These are phyloP conservation scores for Triadica sebifera DNA, from an alignment of 345 rosid genomes.

Conservation along the genomic window DNA sequence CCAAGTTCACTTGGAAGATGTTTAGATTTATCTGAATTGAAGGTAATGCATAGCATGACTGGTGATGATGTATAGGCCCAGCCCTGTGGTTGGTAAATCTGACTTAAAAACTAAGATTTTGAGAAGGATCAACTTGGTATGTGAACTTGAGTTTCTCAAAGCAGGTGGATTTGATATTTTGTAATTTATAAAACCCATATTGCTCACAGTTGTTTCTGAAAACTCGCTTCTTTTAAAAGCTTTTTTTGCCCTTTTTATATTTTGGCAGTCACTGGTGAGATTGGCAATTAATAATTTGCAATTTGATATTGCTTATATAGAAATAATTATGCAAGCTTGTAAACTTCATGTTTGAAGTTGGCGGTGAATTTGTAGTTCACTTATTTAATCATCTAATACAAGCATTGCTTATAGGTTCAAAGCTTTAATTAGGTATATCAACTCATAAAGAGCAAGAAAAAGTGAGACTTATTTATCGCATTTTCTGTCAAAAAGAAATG, in stretches of 20 bases:
- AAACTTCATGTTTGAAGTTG: background rate
- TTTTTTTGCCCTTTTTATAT: background rate
- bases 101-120: background rate
- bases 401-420: background rate
- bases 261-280: background rate
- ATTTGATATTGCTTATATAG: background rate
- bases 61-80: background rate
- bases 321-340: background rate
- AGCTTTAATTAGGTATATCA: background rate
- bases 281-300: background rate
- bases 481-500: background rate
- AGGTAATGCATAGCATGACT: constrained; percentile 48
- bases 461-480: background rate
- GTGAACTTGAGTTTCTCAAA: constrained; percentile 1
- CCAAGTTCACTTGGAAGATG: constrained; percentile 80
- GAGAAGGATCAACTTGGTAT: background rate
- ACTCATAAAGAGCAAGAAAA: background rate
- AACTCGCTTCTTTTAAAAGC: background rate
- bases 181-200: background rate
- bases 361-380: background rate
- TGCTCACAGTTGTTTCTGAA: background rate
- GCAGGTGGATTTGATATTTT: background rate
- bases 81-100: constrained; percentile 17
- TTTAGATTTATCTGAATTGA: constrained; percentile 66
- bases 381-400: background rate